These are phyloP conservation scores for Penicillium mononematosum DNA, from an alignment of 495 filamentous ascomycete genomes.

Conservation along the genomic window DNA sequence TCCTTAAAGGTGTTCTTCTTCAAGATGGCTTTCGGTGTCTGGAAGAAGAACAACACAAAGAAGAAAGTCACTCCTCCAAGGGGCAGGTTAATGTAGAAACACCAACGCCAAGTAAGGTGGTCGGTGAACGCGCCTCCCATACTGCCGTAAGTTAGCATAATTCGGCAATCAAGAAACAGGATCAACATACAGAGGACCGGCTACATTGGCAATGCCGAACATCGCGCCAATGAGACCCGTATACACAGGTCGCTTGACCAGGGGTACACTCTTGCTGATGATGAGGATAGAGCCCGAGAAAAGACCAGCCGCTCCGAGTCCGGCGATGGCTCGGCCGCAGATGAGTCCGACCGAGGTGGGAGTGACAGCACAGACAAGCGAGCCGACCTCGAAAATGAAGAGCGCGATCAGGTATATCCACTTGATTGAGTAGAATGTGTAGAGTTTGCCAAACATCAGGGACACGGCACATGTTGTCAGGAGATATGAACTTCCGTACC, in stretches of 20 bases:
- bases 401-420: constrained; percentile 70
- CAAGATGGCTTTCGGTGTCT: constrained; percentile 51
- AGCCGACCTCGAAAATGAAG: constrained; percentile 80
- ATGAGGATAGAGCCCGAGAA: constrained; percentile 83
- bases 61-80: constrained; percentile 64
- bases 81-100: constrained; percentile 65
- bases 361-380: constrained; percentile 75
- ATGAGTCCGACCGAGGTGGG: constrained; percentile 75
- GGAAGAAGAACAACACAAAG: constrained; percentile 60
- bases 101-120: constrained; percentile 60
- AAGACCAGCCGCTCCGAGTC: constrained; percentile 78
- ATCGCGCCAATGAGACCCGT: constrained; percentile 73
- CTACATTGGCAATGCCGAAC: constrained; percentile 76
- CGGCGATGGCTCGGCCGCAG: constrained; percentile 80
- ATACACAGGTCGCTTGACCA: constrained; percentile 68
- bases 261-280: constrained; percentile 70
- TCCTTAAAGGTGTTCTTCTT: constrained; percentile 38
- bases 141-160: constrained; percentile 7
- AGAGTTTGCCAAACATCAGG: constrained; percentile 73
- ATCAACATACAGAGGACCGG: constrained; percentile 59
- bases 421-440: constrained; percentile 77
- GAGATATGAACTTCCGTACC: constrained; percentile 72
- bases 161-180: neutral
- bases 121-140: constrained; percentile 62
- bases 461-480: constrained; percentile 73